These are phyloP conservation scores for Fusarium sp. DNA, from an alignment of 2,329 filamentous ascomycete species.

Conservation along the genomic window DNA sequence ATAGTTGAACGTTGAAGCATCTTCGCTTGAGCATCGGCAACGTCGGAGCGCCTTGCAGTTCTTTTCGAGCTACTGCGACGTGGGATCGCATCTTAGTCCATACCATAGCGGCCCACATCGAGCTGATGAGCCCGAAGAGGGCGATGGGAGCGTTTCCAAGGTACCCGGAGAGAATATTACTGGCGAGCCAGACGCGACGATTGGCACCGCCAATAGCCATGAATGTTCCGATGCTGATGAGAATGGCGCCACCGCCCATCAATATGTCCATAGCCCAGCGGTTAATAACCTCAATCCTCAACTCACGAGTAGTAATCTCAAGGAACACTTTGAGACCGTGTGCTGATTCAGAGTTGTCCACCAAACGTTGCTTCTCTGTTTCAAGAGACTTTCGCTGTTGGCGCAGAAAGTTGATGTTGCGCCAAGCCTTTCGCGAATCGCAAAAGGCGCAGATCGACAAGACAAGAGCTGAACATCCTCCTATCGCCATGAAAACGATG, in stretches of 20 bases:
- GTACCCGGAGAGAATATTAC: slow-evolving; percentile 70
- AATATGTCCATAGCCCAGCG: slow-evolving; percentile 66
- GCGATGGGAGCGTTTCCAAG: slow-evolving; percentile 68
- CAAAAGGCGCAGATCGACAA: slow-evolving; percentile 62
- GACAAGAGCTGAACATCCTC: slow-evolving; percentile 62
- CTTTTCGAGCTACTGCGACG: slow-evolving; percentile 43
- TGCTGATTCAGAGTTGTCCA: slow-evolving; percentile 6
- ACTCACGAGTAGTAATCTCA: slow-evolving; percentile 63
- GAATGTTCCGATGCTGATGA: slow-evolving; percentile 67
- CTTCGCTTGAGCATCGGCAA: slow-evolving; percentile 54
- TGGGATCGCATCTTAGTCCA: slow-evolving; percentile 60
- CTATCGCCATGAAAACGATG: slow-evolving; percentile 66
- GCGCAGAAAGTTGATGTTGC: slow-evolving; percentile 63
- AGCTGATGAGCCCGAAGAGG: slow-evolving; percentile 65
- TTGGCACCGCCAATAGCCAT: slow-evolving; percentile 68
- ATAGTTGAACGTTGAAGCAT: slow-evolving; percentile 58
- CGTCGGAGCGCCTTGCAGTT: slow-evolving; percentile 48
- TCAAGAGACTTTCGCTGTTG: slow-evolving; percentile 57
- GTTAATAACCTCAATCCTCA: slow-evolving; percentile 66
- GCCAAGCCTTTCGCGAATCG: slow-evolving; percentile 61
- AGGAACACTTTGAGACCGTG: slow-evolving; percentile 56
- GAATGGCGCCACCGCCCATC: slow-evolving; percentile 64
- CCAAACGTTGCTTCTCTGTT: slow-evolving; percentile 30
- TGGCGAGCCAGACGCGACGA: slow-evolving; percentile 58
- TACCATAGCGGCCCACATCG: slow-evolving; percentile 63